Evolutionary conservation across 2,329 filamentous ascomycete species (phyloP), one percentile per base, ranked within the genome.

Genomic region (Aspergillus awamori): DNA sequence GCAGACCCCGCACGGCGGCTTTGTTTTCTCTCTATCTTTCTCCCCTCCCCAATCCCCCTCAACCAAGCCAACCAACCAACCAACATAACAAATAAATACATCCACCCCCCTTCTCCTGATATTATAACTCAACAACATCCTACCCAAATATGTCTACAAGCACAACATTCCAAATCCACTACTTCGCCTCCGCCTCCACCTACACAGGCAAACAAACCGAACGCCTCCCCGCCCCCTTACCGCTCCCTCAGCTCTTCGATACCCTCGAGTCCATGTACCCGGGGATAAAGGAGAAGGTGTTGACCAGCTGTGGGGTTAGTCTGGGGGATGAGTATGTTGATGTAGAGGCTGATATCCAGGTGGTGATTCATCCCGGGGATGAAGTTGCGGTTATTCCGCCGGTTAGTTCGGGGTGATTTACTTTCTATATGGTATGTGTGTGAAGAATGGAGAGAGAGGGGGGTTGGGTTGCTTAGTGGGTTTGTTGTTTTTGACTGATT

Each of bases 311-410:
- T 62, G 75, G 76, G 2, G 70, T 81, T 17, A 80, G 78, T 59
- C 58, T 81, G 10, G 75, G 77, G 30, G 69, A 77, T 47, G 78
- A 80, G 55, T 81, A 81, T 67, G 77, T 81, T 4, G 79, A 81
- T 67, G 57, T 78, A 28, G 62, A 67, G 7, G 68, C 62, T 24
- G 65, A 58, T 10, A 60, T 65, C 28, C 64, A 60, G 2, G 62
- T 67, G 8, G 53, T 77, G 33, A 79, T 81, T 60, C 53, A 65
- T 45, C 57, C 63, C 5, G 78, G 77, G 13, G 74, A 79, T 54
- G 80, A 81, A 63, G 77, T 81, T 57, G 80, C 76, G 15, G 72
- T 81, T 62, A 80, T 81, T 64, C 80, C 80, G 53, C 80, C 80
- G 56, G 80, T 81, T 58, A 81, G 79, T 68, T 81, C 79, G 58